phyloP scores from a whole-genome alignment of 78 protist species.

The Dictyostelium capitatum region DNA sequence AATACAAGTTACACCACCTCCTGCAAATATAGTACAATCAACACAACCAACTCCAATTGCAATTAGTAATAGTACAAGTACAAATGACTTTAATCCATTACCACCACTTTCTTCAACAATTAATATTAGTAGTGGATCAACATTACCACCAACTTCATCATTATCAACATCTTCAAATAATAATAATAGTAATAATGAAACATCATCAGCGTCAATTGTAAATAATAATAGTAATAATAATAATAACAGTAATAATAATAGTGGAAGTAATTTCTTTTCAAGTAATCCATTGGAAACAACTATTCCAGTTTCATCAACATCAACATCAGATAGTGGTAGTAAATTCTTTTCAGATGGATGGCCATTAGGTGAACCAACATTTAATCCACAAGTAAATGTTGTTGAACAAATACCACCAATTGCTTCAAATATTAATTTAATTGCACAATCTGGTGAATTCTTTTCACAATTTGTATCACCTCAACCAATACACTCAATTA shows the following conservation, averaged over 20 bases:
- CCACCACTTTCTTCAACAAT: slow-evolving; percentile 46
- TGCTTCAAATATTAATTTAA: neutral
- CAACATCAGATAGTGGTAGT: neutral
- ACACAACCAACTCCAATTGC: neutral
- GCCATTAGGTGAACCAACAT: slow-evolving; percentile 55
- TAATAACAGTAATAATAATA: neutral
- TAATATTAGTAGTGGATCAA: slow-evolving; percentile 4
- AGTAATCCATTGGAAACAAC: slow-evolving; percentile 61
- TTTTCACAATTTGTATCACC: slow-evolving; percentile 28
- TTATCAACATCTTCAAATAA: neutral
- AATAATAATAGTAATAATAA: neutral
- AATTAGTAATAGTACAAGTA: neutral
- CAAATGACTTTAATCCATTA: slow-evolving; percentile 31
- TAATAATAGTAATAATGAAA: neutral
- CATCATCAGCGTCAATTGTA: neutral
- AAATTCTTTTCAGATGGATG: slow-evolving; percentile 59
- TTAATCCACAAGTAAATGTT: slow-evolving; percentile 5
- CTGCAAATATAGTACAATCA: neutral
- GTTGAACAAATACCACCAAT: neutral
- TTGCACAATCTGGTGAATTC: slow-evolving; percentile 18
- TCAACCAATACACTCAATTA: neutral
- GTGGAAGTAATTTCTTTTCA: slow-evolving; percentile 21
- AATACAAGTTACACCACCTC: neutral
- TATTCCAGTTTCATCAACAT: slow-evolving; percentile 24
- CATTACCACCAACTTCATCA: neutral